These are phyloP conservation scores for Dendrocalamus sinicus DNA, from an alignment of 176 grass and related monocot species.

Conservation along the genomic window DNA sequence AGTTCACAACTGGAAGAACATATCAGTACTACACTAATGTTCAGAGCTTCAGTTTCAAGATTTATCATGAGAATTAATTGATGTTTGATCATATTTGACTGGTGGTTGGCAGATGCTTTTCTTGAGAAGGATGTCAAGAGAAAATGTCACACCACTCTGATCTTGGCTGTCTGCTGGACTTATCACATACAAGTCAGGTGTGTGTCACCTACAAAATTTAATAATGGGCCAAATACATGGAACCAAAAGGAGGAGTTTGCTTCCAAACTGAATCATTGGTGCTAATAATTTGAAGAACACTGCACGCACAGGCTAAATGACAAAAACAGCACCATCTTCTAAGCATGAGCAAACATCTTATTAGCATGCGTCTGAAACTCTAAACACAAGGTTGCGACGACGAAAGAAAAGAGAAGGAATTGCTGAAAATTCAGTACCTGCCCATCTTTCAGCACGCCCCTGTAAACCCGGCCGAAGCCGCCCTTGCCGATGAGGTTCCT, in stretches of 20 bases:
- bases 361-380: background rate
- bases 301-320: constrained; percentile 1
- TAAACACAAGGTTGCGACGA: background rate
- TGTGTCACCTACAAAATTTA: constrained; percentile 10
- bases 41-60: background rate
- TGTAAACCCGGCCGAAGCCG: constrained; percentile 96
- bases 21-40: background rate
- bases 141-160: constrained; percentile 40
- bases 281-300: constrained; percentile 1
- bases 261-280: constrained; percentile 38
- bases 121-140: constrained; percentile 36
- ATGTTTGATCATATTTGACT: constrained; percentile 24
- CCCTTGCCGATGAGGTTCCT: constrained; percentile 88
- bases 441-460: constrained; percentile 78
- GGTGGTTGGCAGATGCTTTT: constrained; percentile 51
- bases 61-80: constrained; percentile 24
- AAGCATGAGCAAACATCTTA: background rate
- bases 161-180: constrained; percentile 32
- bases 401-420: background rate
- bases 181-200: constrained; percentile 29
- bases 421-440: constrained; percentile 55
- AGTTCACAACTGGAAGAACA: background rate
- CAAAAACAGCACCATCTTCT: constrained; percentile 13
- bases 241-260: constrained; percentile 16
- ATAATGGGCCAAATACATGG: background rate